These are phyloP conservation scores for Dichomitus squalens DNA, from an alignment of 1,284 basidiomycete species.

Conservation along the genomic window DNA sequence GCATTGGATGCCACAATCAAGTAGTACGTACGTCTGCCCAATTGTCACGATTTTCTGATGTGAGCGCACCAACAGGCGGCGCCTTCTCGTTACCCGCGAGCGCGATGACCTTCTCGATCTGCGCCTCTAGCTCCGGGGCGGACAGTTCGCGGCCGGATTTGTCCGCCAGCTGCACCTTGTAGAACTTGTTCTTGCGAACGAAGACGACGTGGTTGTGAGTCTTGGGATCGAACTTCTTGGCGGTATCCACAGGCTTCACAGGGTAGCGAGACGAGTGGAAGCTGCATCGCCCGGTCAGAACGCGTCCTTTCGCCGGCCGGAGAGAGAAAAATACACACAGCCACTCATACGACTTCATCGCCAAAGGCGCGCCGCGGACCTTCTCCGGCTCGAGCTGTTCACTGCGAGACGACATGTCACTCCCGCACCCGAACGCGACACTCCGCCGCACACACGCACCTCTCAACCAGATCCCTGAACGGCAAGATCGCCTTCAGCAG, in stretches of 20 bases:
- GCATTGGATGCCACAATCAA: background rate
- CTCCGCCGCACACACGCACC: constrained; percentile 45
- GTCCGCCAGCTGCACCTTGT: constrained; percentile 72
- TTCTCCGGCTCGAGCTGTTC: constrained; percentile 90
- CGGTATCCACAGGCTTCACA: constrained; percentile 81
- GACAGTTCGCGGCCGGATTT: constrained; percentile 67
- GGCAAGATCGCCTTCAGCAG: constrained; percentile 83
- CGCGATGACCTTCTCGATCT: constrained; percentile 79
- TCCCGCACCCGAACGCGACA: background rate
- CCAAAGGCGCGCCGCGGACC: constrained; percentile 80
- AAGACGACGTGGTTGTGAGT: constrained; percentile 90
- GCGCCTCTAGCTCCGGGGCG: constrained; percentile 80
- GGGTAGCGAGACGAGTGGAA: constrained; percentile 94
- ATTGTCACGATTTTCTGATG: constrained; percentile 86
- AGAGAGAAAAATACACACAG: constrained; percentile 50
- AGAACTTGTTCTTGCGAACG: constrained; percentile 91
- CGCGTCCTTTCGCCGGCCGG: background rate
- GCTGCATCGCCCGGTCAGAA: constrained; percentile 35
- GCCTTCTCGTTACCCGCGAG: constrained; percentile 62
- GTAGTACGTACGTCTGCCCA: constrained; percentile 78
- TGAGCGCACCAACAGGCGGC: constrained; percentile 80
- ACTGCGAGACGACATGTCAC: constrained; percentile 38
- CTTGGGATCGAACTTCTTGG: constrained; percentile 78
- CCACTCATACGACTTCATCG: constrained; percentile 96
- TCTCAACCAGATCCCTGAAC: constrained; percentile 83